phyloP scores from a whole-genome alignment of 257 asterid genomes.

The Ophiorrhiza pumila region DNA sequence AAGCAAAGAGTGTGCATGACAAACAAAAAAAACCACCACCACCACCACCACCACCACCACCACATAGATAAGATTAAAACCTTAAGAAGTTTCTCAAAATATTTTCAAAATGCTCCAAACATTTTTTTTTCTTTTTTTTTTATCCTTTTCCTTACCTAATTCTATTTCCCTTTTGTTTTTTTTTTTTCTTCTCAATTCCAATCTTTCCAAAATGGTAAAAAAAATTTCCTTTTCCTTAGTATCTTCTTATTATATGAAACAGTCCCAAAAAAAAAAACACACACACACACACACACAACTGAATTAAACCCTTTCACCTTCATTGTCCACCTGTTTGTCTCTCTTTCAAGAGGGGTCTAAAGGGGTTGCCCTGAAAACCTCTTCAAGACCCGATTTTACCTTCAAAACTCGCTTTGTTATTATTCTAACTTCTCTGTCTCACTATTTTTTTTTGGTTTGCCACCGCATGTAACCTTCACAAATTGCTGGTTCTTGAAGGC shows the following conservation, averaged over 20 bases:
- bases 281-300: neutral
- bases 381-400: neutral
- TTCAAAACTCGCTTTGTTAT: neutral
- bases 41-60: too few species aligned
- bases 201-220: too few species aligned
- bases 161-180: too few species aligned
- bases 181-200: too few species aligned
- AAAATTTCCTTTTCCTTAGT: too few species aligned
- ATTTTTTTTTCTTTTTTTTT: too few species aligned
- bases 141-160: too few species aligned
- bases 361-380: constrained; percentile 8
- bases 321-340: constrained; percentile 8
- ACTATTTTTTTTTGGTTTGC: neutral
- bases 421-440: neutral
- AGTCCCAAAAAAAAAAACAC: neutral
- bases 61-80: too few species aligned
- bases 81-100: too few species aligned
- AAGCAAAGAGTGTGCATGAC: too few species aligned
- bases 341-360: constrained; percentile 8
- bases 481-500: constrained; percentile 13
- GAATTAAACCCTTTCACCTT: neutral
- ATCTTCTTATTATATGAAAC: neutral
- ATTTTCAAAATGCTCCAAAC: too few species aligned
- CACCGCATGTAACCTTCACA: neutral
- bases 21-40: too few species aligned